Base-by-base conservation (phyloP, 352 stramenopile genomes). In the Pelagophyceae sp. region DNA sequence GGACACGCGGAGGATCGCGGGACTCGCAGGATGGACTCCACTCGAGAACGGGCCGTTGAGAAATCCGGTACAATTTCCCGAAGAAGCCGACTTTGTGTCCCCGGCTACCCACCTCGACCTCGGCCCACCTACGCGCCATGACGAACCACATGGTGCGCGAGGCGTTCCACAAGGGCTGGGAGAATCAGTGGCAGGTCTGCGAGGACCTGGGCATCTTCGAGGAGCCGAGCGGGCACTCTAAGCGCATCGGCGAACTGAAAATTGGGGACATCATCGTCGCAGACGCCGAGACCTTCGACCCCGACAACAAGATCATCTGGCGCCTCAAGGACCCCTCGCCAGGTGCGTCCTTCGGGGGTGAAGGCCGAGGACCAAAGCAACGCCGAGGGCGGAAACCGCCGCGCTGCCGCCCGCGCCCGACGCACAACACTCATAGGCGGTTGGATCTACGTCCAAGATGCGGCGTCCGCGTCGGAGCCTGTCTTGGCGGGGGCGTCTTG, bases 281-380 rank as follows among this genome's bases (percentile, higher is more conserved):
- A 3, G 67, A 74, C 67, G 67, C 67, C 33, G 67, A 74, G 67
- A 74, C 67, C 67, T 74, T 74, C 38, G 67, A 74, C 67, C 67
- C 67, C 2, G 67, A 74, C 67, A 74, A 74, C 67, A 74, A 74
- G 38, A 74, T 74, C 38, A 74, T 74, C 38, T 74, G 67, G 67
- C 33, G 67, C 1, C 67, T 74, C 35, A 50, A 74, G 35, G 67
- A 50, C 23, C 35, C 33, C 23, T 6, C 1, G 1, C 31, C 64
- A 33, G 60, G 25, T 67, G 27, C 45, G 45, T 23, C 45, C 45
- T n/a, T n/a, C n/a, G n/a, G n/a, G n/a, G n/a, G n/a, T n/a, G n/a
- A n/a, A n/a, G n/a, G n/a, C n/a, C n/a, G n/a, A n/a, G n/a, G n/a
- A n/a, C n/a, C n/a, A n/a, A n/a, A n/a, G n/a, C n/a, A n/a, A n/a